Evolutionary conservation across 2,329 filamentous ascomycete genomes (phyloP).

Genomic region (Raffaelea ambrosiae): DNA sequence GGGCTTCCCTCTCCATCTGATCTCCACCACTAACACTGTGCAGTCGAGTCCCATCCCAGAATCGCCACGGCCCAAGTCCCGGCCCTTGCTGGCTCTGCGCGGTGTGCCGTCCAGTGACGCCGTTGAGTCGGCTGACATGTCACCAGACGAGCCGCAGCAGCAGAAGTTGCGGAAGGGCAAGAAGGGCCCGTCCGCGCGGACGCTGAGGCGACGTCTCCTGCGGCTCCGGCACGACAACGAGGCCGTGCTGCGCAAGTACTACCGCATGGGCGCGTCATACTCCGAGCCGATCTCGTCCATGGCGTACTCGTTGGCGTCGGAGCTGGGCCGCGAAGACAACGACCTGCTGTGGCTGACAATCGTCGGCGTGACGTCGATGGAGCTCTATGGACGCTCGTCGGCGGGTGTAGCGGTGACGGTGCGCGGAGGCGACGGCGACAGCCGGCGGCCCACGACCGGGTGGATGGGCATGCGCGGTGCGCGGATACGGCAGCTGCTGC

Average conservation of each 20-base stretch:
- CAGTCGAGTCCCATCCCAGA: constrained; percentile 58
- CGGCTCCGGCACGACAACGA: constrained; percentile 73
- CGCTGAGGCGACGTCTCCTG: constrained; percentile 64
- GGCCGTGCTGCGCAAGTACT: constrained; percentile 68
- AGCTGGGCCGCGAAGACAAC: constrained; percentile 93
- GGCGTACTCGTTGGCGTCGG: constrained; percentile 88
- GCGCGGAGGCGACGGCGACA: constrained; percentile 38
- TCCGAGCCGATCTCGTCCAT: constrained; percentile 92
- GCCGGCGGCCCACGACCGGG: constrained; percentile 46
- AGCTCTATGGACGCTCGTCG: constrained; percentile 80
- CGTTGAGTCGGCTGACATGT: constrained; percentile 47
- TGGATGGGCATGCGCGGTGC: constrained; percentile 79
- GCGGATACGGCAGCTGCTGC: constrained; percentile 73
- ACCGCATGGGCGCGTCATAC: constrained; percentile 79
- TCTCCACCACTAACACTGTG: constrained; percentile 8
- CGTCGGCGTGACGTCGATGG: constrained; percentile 88
- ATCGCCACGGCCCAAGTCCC: constrained; percentile 53
- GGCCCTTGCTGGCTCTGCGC: constrained; percentile 50
- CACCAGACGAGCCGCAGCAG: constrained; percentile 41
- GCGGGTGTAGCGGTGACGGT: constrained; percentile 62
- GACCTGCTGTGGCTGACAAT: constrained; percentile 92
- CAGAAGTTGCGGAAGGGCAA: not conserved
- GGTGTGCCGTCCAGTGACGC: constrained; percentile 42
- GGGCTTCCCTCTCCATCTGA: not conserved
- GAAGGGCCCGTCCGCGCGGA: constrained; percentile 55